Evolutionary conservation across 2,329 filamentous ascomycete species (phyloP).

Genomic region (Fusarium drepaniforme): DNA sequence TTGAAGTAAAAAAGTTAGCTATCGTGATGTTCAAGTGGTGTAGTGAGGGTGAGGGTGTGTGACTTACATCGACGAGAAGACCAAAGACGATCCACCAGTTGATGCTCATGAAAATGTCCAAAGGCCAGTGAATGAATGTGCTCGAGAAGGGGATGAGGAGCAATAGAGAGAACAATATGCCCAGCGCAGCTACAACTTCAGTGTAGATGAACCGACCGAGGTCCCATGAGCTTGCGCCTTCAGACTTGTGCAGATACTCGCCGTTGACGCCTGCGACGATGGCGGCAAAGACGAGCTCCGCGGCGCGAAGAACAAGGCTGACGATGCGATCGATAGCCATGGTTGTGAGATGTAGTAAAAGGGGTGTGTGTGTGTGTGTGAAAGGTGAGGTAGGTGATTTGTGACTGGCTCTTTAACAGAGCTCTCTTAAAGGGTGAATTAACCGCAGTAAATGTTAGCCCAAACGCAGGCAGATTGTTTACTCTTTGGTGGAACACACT

Average conservation of each 20-base stretch:
- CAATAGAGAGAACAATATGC: conserved; percentile 76
- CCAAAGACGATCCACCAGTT: conserved; percentile 80
- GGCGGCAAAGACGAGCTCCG: conserved; percentile 75
- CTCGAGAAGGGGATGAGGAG: conserved; percentile 79
- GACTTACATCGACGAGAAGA: conserved; percentile 70
- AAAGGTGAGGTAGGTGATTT: background rate
- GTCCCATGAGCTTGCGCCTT: conserved; percentile 63
- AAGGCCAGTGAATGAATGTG: conserved; percentile 77
- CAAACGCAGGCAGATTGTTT: conserved; percentile 1
- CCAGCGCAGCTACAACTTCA: conserved; percentile 76
- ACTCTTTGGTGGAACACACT: background rate
- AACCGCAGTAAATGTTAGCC: background rate
- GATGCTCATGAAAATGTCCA: conserved; percentile 76
- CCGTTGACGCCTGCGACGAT: conserved; percentile 80
- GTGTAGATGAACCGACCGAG: conserved; percentile 79
- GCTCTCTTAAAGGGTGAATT: background rate
- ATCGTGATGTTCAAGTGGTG: conserved; percentile 1
- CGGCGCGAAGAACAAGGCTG: conserved; percentile 53
- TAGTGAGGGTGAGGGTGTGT: background rate
- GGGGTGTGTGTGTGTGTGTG: background rate
- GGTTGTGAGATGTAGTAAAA: background rate
- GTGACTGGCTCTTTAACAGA: background rate
- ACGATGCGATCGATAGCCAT: conserved; percentile 57
- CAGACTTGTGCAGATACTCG: conserved; percentile 68
- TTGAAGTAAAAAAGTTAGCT: conserved; percentile 35